Evolutionary conservation across 2,329 filamentous ascomycete genomes (phyloP), one percentile per base, ranked within the genome.

Genomic region (Exophiala sideris): DNA sequence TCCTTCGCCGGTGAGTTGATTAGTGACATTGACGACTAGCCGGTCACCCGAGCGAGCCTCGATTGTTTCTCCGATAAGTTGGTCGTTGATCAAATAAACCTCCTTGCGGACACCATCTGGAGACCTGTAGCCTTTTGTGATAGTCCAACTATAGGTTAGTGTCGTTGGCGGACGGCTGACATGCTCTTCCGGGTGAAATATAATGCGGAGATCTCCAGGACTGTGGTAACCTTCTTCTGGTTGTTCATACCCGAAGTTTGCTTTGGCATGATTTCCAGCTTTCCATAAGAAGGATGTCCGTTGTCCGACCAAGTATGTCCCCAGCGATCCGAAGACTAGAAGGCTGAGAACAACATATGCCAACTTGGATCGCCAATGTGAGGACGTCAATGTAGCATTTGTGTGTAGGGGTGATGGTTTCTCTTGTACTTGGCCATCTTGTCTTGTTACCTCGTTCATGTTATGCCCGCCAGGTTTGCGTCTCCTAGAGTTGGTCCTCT

Each of bases 21-120:
- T 79, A 18, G 65, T 64, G 10, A 78, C 73, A 4, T 68, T 67
- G 35, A 80, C 69, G 3, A 73, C 56, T 2, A 79, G 57, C 0
- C 62, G 70, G 63, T 79, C 77, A 8, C 77, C 76, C 0, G 75
- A 70, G 9, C 75, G 71, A 7, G 70, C 71, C 63, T 79, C 77
- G 21, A 80, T 67, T 0, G 72, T 76, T 5, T 78, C 77, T 3
- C 78, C 78, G 1, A 77, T 77, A 52, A 79, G 79, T 1, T 21
- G 36, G 74, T 73, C 72, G 58, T 82, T 81, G 54, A 82, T 73
- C 8, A 61, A 46, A 29, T 77, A 78, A 3, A 80, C 69, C 0
- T 62, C 59, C 59, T 79, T 79, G n/a, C 67, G 56, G 1, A 81
- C 79, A 0, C 79, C 79, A 61, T 82, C 78, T 9, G 76, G 76